Base-by-base conservation (phyloP, 257 asterid species). In the Petunia axillaris region DNA sequence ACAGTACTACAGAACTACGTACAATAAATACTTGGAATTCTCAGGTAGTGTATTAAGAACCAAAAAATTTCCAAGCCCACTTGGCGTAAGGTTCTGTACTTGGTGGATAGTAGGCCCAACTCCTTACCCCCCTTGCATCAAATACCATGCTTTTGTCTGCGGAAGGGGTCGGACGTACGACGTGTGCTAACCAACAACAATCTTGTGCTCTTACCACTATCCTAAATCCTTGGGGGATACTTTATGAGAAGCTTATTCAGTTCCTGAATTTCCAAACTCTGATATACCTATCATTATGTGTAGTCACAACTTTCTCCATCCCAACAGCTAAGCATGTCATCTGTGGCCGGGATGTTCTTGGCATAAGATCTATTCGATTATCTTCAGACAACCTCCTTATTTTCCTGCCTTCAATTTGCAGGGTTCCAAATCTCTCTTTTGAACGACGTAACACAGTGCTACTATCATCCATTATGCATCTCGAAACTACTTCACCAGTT, bases 251-350 rank as follows among this genome's bases (percentile, higher is more conserved):
- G 48, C 43, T 10, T 76, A 5, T 25, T 65, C 71, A 70, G 64
- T 70, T 67, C 36, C 35, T 46, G 35, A 87, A 87, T 78, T 83
- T 93, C 99, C 99, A 95, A 15, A 93, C 92, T 78, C 92, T 87
- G 68, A 95, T 65, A 84, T 67, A 80, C 4, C 54, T 87, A 52
- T 89, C 94, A 80, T 87, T 75, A 70, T 95, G 97, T 38, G 91
- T 77, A 10, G 97, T 92, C 14, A 94, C 97, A 58, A 95, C 89
- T 85, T 95, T 95, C 90, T 92, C 91, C 98, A 95, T 92, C 77
- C 99, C 98, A 10, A 91, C 98, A 54, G 95, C 97, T 89, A 93
- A 88, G 84, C 95, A 87, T 8, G 90, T 85, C 73, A 95, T 89
- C 37, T 93, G 94, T 36, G 93, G 95, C 16, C 95, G 87, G 82